These are phyloP conservation scores for Arbutus unedo DNA, from an alignment of 148 eudicot species.

Conservation along the genomic window DNA sequence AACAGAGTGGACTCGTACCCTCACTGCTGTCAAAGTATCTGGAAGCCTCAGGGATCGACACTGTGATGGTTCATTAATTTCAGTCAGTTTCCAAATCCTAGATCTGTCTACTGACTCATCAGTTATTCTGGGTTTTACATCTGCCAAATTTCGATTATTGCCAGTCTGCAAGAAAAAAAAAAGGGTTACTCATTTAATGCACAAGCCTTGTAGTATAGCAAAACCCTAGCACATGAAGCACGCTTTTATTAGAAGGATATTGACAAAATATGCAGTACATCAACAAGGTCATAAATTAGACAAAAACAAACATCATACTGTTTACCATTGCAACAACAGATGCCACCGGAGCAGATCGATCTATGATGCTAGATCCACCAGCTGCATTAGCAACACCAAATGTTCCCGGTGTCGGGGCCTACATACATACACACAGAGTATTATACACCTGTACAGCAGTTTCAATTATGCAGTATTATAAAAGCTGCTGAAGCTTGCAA, in stretches of 20 bases:
- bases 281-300: background rate
- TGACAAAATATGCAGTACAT: background rate
- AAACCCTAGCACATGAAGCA: background rate
- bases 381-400: constrained; percentile 54
- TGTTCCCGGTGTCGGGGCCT: constrained; percentile 55
- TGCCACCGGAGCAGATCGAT: constrained; percentile 53
- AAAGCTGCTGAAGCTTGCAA: constrained; percentile 12
- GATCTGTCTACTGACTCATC: constrained; percentile 68
- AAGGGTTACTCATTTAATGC: constrained; percentile 9
- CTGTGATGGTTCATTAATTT: constrained; percentile 70
- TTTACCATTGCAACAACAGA: constrained; percentile 57
- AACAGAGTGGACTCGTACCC: constrained; percentile 34
- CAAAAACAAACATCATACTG: no score
- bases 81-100: constrained; percentile 64
- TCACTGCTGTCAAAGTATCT: constrained; percentile 60
- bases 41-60: constrained; percentile 80
- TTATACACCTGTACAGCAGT: background rate
- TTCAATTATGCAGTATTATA: background rate
- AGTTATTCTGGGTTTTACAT: constrained; percentile 59
- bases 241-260: background rate
- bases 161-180: constrained; percentile 48
- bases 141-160: constrained; percentile 50
- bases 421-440: constrained; percentile 17
- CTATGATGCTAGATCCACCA: constrained; percentile 50
- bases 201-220: background rate